Percentiles rank a stretch among this genome's conserved stretches.
phyloP scores from a whole-genome alignment of 2,329 filamentous ascomycete genomes.

The Fusarium liriodendri region DNA sequence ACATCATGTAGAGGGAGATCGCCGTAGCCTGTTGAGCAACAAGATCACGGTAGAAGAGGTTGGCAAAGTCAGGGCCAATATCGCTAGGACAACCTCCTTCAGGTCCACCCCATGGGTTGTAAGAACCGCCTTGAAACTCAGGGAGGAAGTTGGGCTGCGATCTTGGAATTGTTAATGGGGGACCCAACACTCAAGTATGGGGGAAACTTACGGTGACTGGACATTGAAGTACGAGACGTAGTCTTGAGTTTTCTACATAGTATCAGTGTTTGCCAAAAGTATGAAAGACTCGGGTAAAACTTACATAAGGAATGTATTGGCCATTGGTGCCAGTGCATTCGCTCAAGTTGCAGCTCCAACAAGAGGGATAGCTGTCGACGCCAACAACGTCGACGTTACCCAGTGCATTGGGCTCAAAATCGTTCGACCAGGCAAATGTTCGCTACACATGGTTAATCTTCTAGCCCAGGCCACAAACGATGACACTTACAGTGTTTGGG shows the following conservation, averaged over 20 bases:
- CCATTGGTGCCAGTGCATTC: slow-evolving; percentile 72
- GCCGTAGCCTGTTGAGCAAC: slow-evolving; percentile 69
- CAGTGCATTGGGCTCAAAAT: slow-evolving; percentile 63
- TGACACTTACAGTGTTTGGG: slow-evolving; percentile 64
- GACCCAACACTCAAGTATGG: fast-evolving
- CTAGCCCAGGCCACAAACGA: not conserved
- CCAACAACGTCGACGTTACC: slow-evolving; percentile 67
- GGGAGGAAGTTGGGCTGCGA: slow-evolving; percentile 41
- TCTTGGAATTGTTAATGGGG: not conserved
- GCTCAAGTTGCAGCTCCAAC: slow-evolving; percentile 72
- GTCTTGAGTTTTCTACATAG: slow-evolving; percentile 29
- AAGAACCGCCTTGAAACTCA: slow-evolving; percentile 50
- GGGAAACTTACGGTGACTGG: slow-evolving; percentile 29
- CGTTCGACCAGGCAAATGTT: slow-evolving; percentile 66
- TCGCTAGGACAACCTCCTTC: slow-evolving; percentile 65
- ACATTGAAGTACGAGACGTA: slow-evolving; percentile 47
- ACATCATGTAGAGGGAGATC: slow-evolving; percentile 73
- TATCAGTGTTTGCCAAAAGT: not conserved
- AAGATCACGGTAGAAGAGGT: slow-evolving; percentile 72
- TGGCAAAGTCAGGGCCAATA: slow-evolving; percentile 69
- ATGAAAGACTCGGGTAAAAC: slow-evolving; percentile 19
- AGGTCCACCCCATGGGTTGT: slow-evolving; percentile 72
- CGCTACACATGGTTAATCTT: not conserved
- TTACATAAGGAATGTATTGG: slow-evolving; percentile 65
- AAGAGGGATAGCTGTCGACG: slow-evolving; percentile 65